These are phyloP conservation scores for Chamaenerion angustifolium DNA, from an alignment of 345 rosid species.

Conservation along the genomic window DNA sequence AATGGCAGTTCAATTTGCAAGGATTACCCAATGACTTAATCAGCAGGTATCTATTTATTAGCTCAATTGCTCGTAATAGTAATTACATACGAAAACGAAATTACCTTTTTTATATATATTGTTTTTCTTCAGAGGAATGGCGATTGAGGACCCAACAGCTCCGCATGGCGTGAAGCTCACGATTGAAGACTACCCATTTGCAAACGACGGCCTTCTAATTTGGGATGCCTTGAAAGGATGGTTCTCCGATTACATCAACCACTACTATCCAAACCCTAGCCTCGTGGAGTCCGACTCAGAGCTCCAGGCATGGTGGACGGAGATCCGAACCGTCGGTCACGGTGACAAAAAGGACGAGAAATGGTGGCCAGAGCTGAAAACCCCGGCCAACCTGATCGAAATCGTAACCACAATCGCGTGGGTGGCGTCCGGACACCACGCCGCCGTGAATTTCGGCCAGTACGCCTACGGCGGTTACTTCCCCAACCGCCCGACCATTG, in stretches of 20 bases:
- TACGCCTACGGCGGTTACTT: conserved; percentile 33
- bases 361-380: conserved; percentile 35
- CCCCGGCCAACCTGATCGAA: conserved; percentile 16
- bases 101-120: neutral
- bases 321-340: conserved; percentile 36
- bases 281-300: conserved; percentile 23
- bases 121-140: conserved; percentile 30
- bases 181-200: conserved; percentile 46
- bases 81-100: too few relatives aligned
- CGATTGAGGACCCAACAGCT: conserved; percentile 28
- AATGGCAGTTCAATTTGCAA: too few relatives aligned
- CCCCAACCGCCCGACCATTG: conserved; percentile 35
- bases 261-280: conserved; percentile 24
- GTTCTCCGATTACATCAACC: conserved; percentile 33
- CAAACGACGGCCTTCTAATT: conserved; percentile 28
- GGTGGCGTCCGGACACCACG: conserved; percentile 27
- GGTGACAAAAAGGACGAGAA: conserved; percentile 35
- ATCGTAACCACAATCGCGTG: conserved; percentile 29
- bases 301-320: conserved; percentile 49
- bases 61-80: too few relatives aligned
- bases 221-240: conserved; percentile 19
- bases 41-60: too few relatives aligned
- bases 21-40: too few relatives aligned
- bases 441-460: conserved; percentile 21
- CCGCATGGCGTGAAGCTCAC: conserved; percentile 41